Base-by-base conservation (phyloP, 1,284 basidiomycete genomes). In the Bjerkandera adusta region DNA sequence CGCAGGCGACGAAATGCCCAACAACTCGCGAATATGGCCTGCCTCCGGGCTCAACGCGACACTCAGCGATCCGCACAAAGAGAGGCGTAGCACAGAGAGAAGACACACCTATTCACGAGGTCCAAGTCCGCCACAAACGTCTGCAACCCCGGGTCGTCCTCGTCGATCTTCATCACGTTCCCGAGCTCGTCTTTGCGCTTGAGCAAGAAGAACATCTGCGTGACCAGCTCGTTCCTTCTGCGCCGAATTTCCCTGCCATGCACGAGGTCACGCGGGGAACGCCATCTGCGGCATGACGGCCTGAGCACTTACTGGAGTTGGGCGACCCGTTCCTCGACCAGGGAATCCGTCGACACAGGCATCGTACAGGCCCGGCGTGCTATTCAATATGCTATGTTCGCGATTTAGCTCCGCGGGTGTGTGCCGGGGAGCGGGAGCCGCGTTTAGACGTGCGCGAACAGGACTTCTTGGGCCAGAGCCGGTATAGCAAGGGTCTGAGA, bases 151-250 rank as follows among this genome's bases (percentile, higher is more conserved):
- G 69, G 70, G 30, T 73, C 67, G 18, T 70, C 68, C 36, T 69
- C 63, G 16, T 72, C 59, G 4, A 53, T 43, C n/a, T 61, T 53
- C 34, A 75, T 55, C 29, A 73, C 56, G 26, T 65, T 50, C 12
- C 72, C 74, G 32, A 72, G 54, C 49, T 68, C 66, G 43, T 76
- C 68, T 55, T 76, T 75, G 52, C 70, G 69, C 49, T 70, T 73
- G 34, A 85, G 71, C 67, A 88, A 75, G 42, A 68, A 64, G 64
- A 78, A 83, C 78, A 88, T 80, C 62, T 87, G 76, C 39, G 73
- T 72, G 57, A 88, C 72, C 41, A 88, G 71, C 43, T 70, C 79
- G 77, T 83, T 81, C 61, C 85, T 70, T 54, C 77, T 78, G 43
- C 73, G 66, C 39, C 76, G 66, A 49, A 88, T 81, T 53, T 70